Percentiles rank a stretch among this genome's conserved stretches.
Evolutionary conservation across 2,329 filamentous ascomycete species (phyloP).

Genomic region (Clarireedia sp.): DNA sequence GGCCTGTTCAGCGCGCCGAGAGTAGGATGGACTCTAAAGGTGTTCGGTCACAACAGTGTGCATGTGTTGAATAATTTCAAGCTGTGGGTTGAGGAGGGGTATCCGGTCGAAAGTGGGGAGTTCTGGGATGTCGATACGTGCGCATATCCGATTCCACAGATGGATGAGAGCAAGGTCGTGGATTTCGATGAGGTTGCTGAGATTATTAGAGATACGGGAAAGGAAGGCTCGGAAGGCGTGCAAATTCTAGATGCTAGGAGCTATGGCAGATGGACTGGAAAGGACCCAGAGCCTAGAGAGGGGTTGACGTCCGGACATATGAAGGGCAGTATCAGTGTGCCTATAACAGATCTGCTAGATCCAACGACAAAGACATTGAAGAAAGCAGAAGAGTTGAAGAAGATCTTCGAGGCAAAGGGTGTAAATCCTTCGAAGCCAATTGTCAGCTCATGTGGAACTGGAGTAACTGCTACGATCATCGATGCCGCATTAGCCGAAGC

Average conservation of each 20-base stretch:
- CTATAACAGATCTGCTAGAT: conserved; percentile 73
- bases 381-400: conserved; percentile 60
- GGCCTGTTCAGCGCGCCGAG: conserved; percentile 92
- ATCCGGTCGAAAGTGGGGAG: conserved; percentile 74
- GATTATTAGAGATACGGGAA: conserved; percentile 66
- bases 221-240: conserved; percentile 73
- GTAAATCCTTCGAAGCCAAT: conserved; percentile 74
- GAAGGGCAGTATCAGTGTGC: conserved; percentile 76
- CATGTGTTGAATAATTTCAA: conserved; percentile 95
- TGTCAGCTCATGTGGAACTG: conserved; percentile 84
- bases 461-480: conserved; percentile 85
- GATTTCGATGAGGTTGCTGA: conserved; percentile 77
- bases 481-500: conserved; percentile 80
- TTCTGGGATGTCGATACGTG: conserved; percentile 59
- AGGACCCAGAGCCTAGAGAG: conserved; percentile 76
- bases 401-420: conserved; percentile 72
- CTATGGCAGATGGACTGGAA: conserved; percentile 70
- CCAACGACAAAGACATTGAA: conserved; percentile 74
- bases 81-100: conserved; percentile 79
- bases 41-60: conserved; percentile 83
- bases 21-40: conserved; percentile 85
- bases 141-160: conserved; percentile 52
- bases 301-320: conserved; percentile 87
- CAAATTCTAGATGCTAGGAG: conserved; percentile 87
- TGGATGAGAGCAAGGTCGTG: conserved; percentile 58